These are phyloP conservation scores for Pontederia crassipes DNA, from an alignment of 176 grass and related monocot genomes.

Conservation along the genomic window DNA sequence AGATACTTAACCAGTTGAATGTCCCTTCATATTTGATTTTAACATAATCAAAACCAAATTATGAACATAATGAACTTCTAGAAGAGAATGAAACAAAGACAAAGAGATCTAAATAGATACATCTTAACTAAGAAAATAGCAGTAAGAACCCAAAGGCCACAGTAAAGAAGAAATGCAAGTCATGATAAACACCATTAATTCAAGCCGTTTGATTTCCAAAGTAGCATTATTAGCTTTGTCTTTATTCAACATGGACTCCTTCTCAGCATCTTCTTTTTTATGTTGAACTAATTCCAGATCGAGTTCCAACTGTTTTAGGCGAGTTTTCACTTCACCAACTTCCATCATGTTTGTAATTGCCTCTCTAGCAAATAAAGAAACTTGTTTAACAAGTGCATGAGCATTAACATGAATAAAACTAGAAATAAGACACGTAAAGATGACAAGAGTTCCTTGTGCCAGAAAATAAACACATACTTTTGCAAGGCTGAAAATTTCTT, in stretches of 20 bases:
- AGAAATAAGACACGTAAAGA: neutral
- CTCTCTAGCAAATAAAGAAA: slow-evolving; percentile 45
- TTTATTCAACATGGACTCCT: slow-evolving; percentile 61
- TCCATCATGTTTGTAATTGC: slow-evolving; percentile 63
- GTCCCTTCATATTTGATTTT: too few relatives aligned
- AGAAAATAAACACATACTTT: slow-evolving; percentile 32
- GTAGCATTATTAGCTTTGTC: slow-evolving; percentile 51
- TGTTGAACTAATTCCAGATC: slow-evolving; percentile 53
- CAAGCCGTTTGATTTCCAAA: slow-evolving; percentile 62
- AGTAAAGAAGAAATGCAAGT: neutral
- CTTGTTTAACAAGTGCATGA: neutral
- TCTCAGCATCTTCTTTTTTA: slow-evolving; percentile 70
- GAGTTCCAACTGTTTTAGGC: slow-evolving; percentile 72
- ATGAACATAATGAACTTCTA: neutral
- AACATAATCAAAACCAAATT: neutral
- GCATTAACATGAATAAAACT: neutral
- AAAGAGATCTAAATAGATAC: neutral
- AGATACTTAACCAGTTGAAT: neutral
- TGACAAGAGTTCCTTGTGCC: neutral
- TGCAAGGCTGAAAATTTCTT: slow-evolving; percentile 66
- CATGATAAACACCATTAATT: slow-evolving; percentile 51
- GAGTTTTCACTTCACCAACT: slow-evolving; percentile 65
- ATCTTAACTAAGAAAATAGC: neutral
- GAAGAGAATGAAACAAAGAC: neutral
- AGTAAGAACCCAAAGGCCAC: neutral